phyloP scores from a whole-genome alignment of 208 protist species.

The Acanthamoeba triangularis region DNA sequence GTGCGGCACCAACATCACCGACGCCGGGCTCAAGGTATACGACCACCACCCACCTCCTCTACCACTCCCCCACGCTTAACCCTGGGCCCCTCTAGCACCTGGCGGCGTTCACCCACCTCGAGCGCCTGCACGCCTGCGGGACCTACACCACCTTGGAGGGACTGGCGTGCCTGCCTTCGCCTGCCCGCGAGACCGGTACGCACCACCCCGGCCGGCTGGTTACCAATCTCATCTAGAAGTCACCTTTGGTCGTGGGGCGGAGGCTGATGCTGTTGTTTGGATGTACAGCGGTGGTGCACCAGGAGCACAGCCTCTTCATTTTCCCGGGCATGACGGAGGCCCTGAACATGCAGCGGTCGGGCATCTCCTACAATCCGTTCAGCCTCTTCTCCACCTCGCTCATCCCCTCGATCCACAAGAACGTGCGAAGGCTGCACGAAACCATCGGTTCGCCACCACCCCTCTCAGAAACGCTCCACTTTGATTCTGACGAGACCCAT shows the following conservation, averaged over 20 bases:
- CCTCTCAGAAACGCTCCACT: too few relatives aligned
- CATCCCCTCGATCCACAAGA: slow-evolving; percentile 8
- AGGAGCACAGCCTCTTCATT: slow-evolving; percentile 1
- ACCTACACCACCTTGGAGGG: background rate
- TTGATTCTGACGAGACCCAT: background rate
- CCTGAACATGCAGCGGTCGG: background rate
- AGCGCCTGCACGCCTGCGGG: background rate
- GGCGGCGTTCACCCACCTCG: background rate
- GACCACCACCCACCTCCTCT: background rate
- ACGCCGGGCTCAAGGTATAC: background rate
- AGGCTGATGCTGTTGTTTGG: too few relatives aligned
- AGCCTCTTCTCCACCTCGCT: slow-evolving; percentile 14
- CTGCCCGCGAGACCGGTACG: background rate
- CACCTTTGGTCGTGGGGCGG: too few relatives aligned
- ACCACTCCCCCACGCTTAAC: too few relatives aligned
- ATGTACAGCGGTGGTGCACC: background rate
- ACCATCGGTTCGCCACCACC: background rate
- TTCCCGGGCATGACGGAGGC: background rate
- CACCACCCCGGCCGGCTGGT: too few relatives aligned
- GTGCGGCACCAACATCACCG: background rate
- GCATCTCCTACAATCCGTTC: background rate
- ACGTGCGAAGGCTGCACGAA: background rate
- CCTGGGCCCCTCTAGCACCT: background rate
- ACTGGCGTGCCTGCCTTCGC: background rate
- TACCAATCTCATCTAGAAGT: too few relatives aligned